Conservation (phyloP, 2,329 filamentous ascomycete species). For the Fusarium annulatum region DNA sequence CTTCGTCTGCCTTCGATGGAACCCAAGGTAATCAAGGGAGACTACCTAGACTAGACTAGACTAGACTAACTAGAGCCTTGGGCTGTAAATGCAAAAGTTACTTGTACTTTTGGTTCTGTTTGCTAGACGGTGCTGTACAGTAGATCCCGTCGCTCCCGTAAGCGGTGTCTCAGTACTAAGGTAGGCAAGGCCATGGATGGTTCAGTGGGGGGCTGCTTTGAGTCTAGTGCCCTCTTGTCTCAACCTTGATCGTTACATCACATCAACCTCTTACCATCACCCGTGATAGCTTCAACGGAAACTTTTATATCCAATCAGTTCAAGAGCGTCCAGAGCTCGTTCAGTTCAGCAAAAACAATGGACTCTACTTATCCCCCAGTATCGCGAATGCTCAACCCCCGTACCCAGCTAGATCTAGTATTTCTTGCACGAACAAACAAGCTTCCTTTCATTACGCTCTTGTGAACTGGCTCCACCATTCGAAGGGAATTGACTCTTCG, state of each 20-base stretch:
- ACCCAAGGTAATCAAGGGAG: neutral
- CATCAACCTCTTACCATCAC: neutral
- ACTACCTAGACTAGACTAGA: neutral
- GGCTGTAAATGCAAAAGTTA: neutral
- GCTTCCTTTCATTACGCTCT: neutral
- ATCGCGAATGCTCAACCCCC: neutral
- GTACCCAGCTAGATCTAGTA: neutral
- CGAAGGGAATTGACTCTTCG: neutral
- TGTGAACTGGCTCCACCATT: neutral
- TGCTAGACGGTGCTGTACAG: neutral
- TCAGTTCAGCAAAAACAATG: neutral
- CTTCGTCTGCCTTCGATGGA: neutral
- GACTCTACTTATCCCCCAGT: too few relatives aligned
- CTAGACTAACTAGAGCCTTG: neutral
- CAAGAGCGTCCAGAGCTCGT: neutral
- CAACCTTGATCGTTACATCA: neutral
- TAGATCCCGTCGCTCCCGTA: slow-evolving; percentile 13
- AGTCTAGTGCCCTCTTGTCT: neutral
- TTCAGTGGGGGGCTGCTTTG: neutral
- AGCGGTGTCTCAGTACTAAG: neutral
- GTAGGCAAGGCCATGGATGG: too few relatives aligned
- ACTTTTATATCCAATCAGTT: neutral
- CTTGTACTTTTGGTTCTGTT: neutral
- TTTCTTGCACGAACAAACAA: neutral
- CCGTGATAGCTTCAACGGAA: neutral